Conservation (phyloP, 768 basidiomycete species). For the Boletus sp. region DNA sequence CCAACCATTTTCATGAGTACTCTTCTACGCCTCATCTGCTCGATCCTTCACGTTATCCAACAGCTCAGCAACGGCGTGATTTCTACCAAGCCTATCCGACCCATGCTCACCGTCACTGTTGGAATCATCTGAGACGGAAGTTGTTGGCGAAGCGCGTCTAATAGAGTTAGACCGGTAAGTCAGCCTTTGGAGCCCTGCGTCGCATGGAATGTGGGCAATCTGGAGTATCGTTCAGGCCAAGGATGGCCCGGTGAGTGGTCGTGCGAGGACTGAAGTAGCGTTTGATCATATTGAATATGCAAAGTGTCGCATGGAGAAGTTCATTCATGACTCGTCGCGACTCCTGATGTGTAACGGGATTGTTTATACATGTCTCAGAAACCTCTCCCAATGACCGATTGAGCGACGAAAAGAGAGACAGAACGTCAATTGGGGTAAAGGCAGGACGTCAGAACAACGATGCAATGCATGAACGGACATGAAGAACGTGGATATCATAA, state of each 20-base stretch:
- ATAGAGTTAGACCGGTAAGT: constrained; percentile 75
- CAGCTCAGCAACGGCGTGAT: constrained; percentile 64
- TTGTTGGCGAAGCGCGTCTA: constrained; percentile 42
- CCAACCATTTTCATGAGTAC: constrained; percentile 95
- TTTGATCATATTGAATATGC: constrained; percentile 93
- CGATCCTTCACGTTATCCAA: constrained; percentile 67
- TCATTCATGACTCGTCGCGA: constrained; percentile 54
- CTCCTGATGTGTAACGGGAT: constrained; percentile 37
- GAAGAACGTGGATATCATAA: constrained; percentile 41
- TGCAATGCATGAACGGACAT: constrained; percentile 33
- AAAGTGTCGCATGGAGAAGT: constrained; percentile 59
- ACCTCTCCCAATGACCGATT: background rate
- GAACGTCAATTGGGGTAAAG: constrained; percentile 45
- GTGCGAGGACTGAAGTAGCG: constrained; percentile 52
- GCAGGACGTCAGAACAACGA: constrained; percentile 34
- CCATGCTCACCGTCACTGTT: constrained; percentile 40
- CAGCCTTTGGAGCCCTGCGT: constrained; percentile 83
- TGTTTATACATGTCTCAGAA: background rate
- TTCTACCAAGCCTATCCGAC: constrained; percentile 85
- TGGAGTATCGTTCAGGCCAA: constrained; percentile 94
- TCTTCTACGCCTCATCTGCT: constrained; percentile 65
- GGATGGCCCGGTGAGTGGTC: constrained; percentile 62
- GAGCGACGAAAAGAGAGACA: constrained; percentile 26
- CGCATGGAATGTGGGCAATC: constrained; percentile 89
- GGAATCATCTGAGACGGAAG: constrained; percentile 23